These are phyloP conservation scores for Tothia fuscella DNA, from an alignment of 2,329 filamentous ascomycete species.

Conservation along the genomic window DNA sequence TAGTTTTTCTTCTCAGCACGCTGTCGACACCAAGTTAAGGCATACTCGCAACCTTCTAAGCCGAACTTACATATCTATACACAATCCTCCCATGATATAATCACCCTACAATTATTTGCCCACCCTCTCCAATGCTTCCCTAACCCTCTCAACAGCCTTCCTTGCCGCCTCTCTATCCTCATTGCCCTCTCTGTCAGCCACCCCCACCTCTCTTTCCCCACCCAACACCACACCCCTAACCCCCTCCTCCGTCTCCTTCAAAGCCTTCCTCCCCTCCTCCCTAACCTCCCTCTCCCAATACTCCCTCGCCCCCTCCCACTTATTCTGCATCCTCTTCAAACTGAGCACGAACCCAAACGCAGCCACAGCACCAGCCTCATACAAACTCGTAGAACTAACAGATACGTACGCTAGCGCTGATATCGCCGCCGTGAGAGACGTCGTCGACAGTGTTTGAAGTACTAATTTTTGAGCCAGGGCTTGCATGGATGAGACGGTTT, in stretches of 20 bases:
- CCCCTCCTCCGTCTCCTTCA: slow-evolving; percentile 41
- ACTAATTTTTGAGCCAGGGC: slow-evolving; percentile 40
- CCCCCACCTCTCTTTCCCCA: slow-evolving; percentile 25
- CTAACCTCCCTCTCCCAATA: slow-evolving; percentile 41
- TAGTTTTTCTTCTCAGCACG: no score
- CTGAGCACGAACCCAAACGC: slow-evolving; percentile 47
- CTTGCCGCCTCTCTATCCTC: slow-evolving; percentile 29
- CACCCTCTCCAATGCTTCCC: slow-evolving; percentile 31
- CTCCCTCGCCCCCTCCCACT: slow-evolving; percentile 43
- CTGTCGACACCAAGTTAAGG: no score
- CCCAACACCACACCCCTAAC: slow-evolving; percentile 35
- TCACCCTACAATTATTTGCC: no score
- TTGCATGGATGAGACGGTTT: slow-evolving; percentile 32
- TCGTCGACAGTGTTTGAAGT: slow-evolving; percentile 62
- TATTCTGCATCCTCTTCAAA: slow-evolving; percentile 44
- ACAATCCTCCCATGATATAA: no score
- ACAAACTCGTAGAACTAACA: slow-evolving; percentile 33
- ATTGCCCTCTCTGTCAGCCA: slow-evolving; percentile 21
- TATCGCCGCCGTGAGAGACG: slow-evolving; percentile 43
- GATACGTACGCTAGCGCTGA: slow-evolving; percentile 43
- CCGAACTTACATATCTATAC: no score
- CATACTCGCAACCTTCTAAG: no score
- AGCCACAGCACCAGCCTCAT: slow-evolving; percentile 48
- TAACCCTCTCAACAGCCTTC: slow-evolving; percentile 33
- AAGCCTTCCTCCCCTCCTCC: slow-evolving; percentile 44